Evolutionary conservation across 73 alveolate species (phyloP).

Genomic region (Vitrella brassicaformis): DNA sequence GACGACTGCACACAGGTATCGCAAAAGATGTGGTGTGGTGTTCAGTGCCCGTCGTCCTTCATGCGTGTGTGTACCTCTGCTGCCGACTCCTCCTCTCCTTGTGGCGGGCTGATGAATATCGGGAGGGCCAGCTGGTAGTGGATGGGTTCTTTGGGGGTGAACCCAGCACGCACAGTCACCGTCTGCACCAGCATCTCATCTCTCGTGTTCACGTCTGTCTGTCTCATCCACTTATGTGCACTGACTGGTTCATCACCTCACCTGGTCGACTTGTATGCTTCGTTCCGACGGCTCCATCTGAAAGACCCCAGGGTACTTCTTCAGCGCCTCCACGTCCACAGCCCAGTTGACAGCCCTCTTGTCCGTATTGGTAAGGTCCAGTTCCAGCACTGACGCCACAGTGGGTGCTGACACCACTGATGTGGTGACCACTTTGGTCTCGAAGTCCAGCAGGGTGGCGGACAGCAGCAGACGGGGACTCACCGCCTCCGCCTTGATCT

Average conservation of each 20-base stretch:
- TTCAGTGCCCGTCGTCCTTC: too few species aligned
- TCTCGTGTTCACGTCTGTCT: background rate
- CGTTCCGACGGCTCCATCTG: background rate
- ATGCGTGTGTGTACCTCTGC: too few species aligned
- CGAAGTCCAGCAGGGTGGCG: background rate
- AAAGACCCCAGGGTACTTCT: conserved; percentile 1
- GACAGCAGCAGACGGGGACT: background rate
- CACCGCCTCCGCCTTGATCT: background rate
- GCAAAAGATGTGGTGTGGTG: background rate
- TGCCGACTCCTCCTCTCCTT: conserved; percentile 55
- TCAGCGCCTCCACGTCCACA: conserved; percentile 6
- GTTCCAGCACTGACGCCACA: conserved; percentile 22
- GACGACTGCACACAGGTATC: too few species aligned
- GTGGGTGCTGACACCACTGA: background rate
- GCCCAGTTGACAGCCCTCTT: conserved; percentile 28
- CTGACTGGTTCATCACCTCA: too few species aligned
- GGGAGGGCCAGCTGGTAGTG: conserved; percentile 47
- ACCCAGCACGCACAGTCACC: conserved; percentile 16
- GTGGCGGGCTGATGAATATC: conserved; percentile 68
- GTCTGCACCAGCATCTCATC: background rate
- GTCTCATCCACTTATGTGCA: background rate
- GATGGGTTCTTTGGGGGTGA: conserved; percentile 30
- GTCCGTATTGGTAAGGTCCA: conserved; percentile 26
- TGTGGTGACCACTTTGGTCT: background rate
- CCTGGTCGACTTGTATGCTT: background rate